Base-by-base conservation (phyloP, 2,329 filamentous ascomycete species). In the Rhytidhysteron rufulum region DNA sequence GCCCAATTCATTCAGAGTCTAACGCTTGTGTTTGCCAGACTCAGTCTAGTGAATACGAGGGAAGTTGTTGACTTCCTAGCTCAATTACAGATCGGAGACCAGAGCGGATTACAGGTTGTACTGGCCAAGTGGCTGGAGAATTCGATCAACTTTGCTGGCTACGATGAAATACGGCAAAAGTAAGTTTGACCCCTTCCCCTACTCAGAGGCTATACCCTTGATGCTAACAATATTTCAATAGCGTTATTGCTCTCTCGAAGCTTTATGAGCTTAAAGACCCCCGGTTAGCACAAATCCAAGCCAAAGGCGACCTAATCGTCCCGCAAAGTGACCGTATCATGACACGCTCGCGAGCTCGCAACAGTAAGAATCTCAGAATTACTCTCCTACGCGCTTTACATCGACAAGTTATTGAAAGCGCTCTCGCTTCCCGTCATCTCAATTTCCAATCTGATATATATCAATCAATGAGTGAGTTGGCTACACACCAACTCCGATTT, bases 101-200 rank as follows among this genome's bases (percentile, higher is more conserved):
- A 86, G 58, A 94, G 78, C 56, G 93, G 90, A n/a, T 71, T 98
- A 6, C 81, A 90, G 48, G 83, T 96, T 18, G 93, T 98, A 3
- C 71, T 97, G 50, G 78, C 83, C 67, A 96, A 97, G 68, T 98
- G 93, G 93, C 74, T 98, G 1, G 93, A 97, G 70, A 95, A 97
- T 66, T 95, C 89, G 4, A 80, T 95, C 65, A 95, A 86, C 65
- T 98, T 98, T 68, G 89, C 89, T n/a, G 93, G 93, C 10, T 98
- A 96, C 55, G 90, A 97, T 55, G 91, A 96, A 65, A 97, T 97
- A 54, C 81, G 90, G 53, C 88, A 96, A 66, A 98, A 97, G 86
- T 90, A 72, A 66, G 82, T 72, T n/a, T n/a, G n/a, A n/a, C n/a
- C n/a, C n/a, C n/a, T n/a, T n/a, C n/a, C n/a, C 22, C 13, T 3